Base-by-base conservation (phyloP, 495 filamentous ascomycete genomes). In the Hapsidospora chrysogenum region DNA sequence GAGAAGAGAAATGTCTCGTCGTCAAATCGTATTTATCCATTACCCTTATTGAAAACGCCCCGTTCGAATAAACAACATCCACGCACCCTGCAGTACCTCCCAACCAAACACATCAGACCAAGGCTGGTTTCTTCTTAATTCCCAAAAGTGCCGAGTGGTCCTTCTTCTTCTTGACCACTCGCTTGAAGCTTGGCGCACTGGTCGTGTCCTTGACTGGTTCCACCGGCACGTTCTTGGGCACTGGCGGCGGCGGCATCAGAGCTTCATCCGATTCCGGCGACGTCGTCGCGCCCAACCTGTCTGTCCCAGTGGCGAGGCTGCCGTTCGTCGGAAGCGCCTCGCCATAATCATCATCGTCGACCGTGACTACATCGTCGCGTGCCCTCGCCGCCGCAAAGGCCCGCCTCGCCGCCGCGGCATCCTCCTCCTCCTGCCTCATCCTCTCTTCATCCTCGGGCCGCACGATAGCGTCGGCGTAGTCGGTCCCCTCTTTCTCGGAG, bases 61-160 rank as follows among this genome's bases (percentile, higher is more conserved):
- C n/a, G n/a, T n/a, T n/a, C n/a, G n/a, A n/a, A n/a, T n/a, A n/a
- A n/a, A n/a, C n/a, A n/a, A n/a, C n/a, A n/a, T n/a, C n/a, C n/a
- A n/a, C n/a, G n/a, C n/a, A n/a, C n/a, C n/a, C n/a, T n/a, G n/a
- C n/a, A n/a, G n/a, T n/a, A n/a, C n/a, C n/a, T n/a, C n/a, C n/a
- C n/a, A n/a, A n/a, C n/a, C n/a, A n/a, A n/a, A n/a, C n/a, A n/a
- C n/a, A n/a, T n/a, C n/a, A n/a, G n/a, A n/a, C n/a, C n/a, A n/a
- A n/a, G n/a, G n/a, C n/a, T 14, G 70, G 60, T 61, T 92, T 92
- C 68, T 85, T 92, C 66, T 94, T 96, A 48, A 94, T 95, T 1
- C 86, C 86, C 41, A 93, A 48, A 18, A 72, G 54, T 20, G 75
- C 76, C 8, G 64, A 52, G 34, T 76, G 61, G 36, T 80, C 72